These are phyloP conservation scores for Epichloe aotearoae DNA, from an alignment of 2,329 filamentous ascomycete genomes.

Conservation along the genomic window DNA sequence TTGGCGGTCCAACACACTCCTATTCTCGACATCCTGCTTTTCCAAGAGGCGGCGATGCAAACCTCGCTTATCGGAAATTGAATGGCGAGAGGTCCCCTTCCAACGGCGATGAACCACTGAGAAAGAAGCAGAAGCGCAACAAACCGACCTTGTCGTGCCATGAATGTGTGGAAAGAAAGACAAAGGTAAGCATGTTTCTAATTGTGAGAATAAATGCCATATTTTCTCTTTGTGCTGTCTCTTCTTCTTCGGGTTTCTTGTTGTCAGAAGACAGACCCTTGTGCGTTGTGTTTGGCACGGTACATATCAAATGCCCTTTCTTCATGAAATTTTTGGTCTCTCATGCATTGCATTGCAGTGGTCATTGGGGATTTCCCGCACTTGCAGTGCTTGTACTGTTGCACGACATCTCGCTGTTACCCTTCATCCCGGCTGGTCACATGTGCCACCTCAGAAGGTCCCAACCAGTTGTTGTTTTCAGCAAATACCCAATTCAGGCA, in stretches of 20 bases:
- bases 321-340: background rate
- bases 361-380: background rate
- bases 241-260: background rate
- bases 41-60: conserved; percentile 3
- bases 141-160: conserved; percentile 70
- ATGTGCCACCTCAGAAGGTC: background rate
- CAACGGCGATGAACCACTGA: conserved; percentile 27
- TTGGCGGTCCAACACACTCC: background rate
- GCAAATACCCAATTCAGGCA: background rate
- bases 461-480: background rate
- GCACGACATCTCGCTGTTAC: conserved; percentile 2
- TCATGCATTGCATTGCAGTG: background rate
- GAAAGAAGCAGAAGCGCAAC: conserved; percentile 71
- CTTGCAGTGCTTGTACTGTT: conserved; percentile 1
- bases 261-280: too few species aligned
- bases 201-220: background rate
- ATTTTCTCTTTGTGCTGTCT: background rate
- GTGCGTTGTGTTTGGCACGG: too few species aligned
- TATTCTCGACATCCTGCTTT: conserved; percentile 5
- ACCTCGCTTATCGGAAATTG: conserved; percentile 7
- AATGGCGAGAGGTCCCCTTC: conserved; percentile 7
- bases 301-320: too few species aligned
- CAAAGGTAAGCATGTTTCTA: conserved; percentile 43
- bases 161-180: conserved; percentile 72
- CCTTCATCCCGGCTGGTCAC: background rate